Conservation (phyloP, 164 flowering plant species). For the Chimonanthus salicifolius region DNA sequence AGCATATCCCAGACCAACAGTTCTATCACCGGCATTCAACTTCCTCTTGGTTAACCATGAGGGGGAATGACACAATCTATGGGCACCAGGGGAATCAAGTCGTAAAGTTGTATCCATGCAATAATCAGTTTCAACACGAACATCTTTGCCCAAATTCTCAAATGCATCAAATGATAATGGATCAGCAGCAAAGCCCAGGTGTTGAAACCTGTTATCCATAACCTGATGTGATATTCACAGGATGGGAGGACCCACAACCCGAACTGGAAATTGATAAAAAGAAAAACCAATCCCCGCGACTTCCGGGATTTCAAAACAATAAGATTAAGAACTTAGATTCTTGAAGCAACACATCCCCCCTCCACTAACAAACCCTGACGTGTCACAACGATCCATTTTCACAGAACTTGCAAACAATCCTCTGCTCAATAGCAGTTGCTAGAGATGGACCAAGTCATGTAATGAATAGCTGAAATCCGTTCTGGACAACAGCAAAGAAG, state of each 20-base stretch:
- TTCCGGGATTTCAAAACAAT: slow-evolving; percentile 34
- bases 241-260: slow-evolving; percentile 9
- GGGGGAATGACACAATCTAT: slow-evolving; percentile 21
- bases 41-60: slow-evolving; percentile 66
- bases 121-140: slow-evolving; percentile 22
- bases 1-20: slow-evolving; percentile 32
- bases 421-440: slow-evolving; percentile 19
- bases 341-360: slow-evolving; percentile 36
- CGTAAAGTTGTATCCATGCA: slow-evolving; percentile 51
- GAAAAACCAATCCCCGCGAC: slow-evolving; percentile 43
- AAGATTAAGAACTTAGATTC: not conserved
- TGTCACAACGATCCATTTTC: slow-evolving; percentile 85
- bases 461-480: slow-evolving; percentile 6
- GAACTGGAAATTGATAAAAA: slow-evolving; percentile 20
- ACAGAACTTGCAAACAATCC: slow-evolving; percentile 6
- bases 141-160: slow-evolving; percentile 35
- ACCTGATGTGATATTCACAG: not conserved
- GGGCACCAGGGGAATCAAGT: slow-evolving; percentile 46
- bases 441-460: not conserved
- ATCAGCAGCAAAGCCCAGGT: slow-evolving; percentile 39
- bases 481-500: slow-evolving; percentile 1
- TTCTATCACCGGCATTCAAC: slow-evolving; percentile 45
- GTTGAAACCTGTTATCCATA: slow-evolving; percentile 50
- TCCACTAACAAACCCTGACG: slow-evolving; percentile 98
- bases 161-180: slow-evolving; percentile 38